Percentiles rank a stretch among this genome's conserved stretches.
phyloP scores from a whole-genome alignment of 2,329 filamentous ascomycete genomes.

The Tolypocladium sp. region DNA sequence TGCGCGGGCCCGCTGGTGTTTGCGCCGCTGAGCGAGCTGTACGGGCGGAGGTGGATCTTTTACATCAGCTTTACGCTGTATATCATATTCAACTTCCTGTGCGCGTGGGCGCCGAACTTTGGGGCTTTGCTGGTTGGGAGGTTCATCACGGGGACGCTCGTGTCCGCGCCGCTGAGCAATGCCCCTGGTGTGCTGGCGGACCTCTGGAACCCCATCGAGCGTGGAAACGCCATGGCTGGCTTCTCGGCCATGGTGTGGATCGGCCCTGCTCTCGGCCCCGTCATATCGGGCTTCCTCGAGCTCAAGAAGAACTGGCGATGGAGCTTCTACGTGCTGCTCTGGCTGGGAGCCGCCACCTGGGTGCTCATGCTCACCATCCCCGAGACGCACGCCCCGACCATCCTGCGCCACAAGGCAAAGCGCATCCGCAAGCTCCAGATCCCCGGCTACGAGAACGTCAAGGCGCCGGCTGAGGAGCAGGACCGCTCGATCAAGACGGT shows the following conservation, averaged over 20 bases:
- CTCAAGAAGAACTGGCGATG: constrained; percentile 45
- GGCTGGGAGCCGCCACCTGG: constrained; percentile 27
- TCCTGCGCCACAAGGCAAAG: constrained; percentile 44
- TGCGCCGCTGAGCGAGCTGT: constrained; percentile 49
- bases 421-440: constrained; percentile 39
- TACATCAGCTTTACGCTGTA: constrained; percentile 39
- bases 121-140: constrained; percentile 42
- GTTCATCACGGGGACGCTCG: constrained; percentile 46
- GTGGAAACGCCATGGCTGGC: constrained; percentile 43
- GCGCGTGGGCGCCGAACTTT: constrained; percentile 46
- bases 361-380: constrained; percentile 47
- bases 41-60: constrained; percentile 44
- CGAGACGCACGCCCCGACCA: constrained; percentile 42
- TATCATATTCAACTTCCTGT: constrained; percentile 41
- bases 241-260: constrained; percentile 45
- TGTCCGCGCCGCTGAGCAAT: constrained; percentile 38
- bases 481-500: constrained; percentile 31
- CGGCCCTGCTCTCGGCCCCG: constrained; percentile 42
- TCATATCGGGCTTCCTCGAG: constrained; percentile 47
- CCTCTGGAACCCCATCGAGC: constrained; percentile 41
- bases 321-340: constrained; percentile 39
- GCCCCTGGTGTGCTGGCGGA: constrained; percentile 43
- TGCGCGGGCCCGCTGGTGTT: constrained; percentile 49
- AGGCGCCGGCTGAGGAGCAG: constrained; percentile 35
- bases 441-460: constrained; percentile 41